Base-by-base conservation (phyloP, 257 asterid genomes). In the Ocimum tenuiflorum region DNA sequence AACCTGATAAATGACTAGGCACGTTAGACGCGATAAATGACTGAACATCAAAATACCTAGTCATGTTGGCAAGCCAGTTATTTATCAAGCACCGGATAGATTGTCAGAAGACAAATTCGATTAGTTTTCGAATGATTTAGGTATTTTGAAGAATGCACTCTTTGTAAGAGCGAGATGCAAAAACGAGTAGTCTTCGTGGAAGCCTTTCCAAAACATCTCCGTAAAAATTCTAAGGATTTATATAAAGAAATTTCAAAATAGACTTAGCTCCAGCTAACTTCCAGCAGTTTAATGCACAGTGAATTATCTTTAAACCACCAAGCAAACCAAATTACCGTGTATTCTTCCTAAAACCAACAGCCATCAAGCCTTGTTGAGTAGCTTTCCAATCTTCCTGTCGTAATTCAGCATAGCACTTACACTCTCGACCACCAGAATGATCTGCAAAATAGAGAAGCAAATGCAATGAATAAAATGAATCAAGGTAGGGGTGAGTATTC, bases 341-440 rank as follows among this genome's bases (percentile, higher is more conserved):
- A 8, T 8, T 10, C 46, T 11, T 11, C 4, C 45, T 62, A 56
- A 65, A 49, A 57, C 23, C 67, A 17, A 8, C 31, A 45, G 12
- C 68, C 58, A 65, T 82, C 77, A 79, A 70, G 65, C 67, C 55
- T 81, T 61, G 22, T 72, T 61, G 60, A 81, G 78, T 14, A 89
- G 78, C 79, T 83, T 84, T 80, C 79, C 75, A 61, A 94, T 80
- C 81, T 66, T 86, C 62, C 99, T 79, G 64, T 89, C 99, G 23
- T 85, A 83, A 75, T 88, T 84, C 52, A 89, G 95, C 91, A 90
- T 94, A 29, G 96, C 73, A 63, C 83, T 84, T 43, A 86, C 91
- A 41, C 95, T 88, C 92, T 94, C 96, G 67, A 94, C 95, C 46
- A 88, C 87, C 84, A 94, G 79, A 57, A 89, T 46, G 53, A 88